phyloP scores from a whole-genome alignment of 139 green algal species.

The Pseudopediastrum boryanum region DNA sequence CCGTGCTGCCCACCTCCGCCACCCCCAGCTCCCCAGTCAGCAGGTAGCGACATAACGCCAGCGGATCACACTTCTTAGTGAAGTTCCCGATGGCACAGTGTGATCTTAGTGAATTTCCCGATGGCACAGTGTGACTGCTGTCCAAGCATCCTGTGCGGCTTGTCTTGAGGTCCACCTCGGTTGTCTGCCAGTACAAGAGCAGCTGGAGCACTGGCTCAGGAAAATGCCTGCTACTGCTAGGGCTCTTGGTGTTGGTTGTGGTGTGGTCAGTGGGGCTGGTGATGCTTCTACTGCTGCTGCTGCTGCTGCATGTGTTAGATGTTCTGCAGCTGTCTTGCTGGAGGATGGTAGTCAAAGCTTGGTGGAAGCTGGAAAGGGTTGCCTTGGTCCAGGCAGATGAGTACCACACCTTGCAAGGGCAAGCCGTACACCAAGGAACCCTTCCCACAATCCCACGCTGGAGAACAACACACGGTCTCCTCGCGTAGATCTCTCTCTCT shows the following conservation, averaged over 20 bases:
- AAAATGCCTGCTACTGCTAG: no score
- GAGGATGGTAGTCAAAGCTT: no score
- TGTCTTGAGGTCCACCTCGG: conserved; percentile 28
- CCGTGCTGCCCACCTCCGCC: conserved; percentile 45
- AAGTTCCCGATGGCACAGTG: conserved; percentile 33
- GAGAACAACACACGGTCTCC: no score
- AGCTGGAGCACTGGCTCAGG: conserved; percentile 19
- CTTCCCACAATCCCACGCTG: no score
- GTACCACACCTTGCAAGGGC: conserved; percentile 70
- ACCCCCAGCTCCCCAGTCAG: conserved; percentile 42
- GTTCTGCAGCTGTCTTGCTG: conserved; percentile 19
- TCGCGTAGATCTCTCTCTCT: no score
- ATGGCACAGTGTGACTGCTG: neutral
- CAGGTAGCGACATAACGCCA: conserved; percentile 35
- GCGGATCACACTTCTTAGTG: conserved; percentile 29
- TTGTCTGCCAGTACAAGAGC: conserved; percentile 43
- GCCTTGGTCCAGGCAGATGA: conserved; percentile 41
- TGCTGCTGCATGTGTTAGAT: conserved; percentile 1
- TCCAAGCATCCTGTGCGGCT: conserved; percentile 11
- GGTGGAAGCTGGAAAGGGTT: conserved; percentile 13
- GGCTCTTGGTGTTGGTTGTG: no score
- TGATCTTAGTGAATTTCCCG: no score
- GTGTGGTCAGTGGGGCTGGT: no score
- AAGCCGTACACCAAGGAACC: no score
- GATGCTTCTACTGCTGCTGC: neutral